Evolutionary conservation across 2,329 filamentous ascomycete species (phyloP).

Genomic region (Hymenoscyphus linearis): DNA sequence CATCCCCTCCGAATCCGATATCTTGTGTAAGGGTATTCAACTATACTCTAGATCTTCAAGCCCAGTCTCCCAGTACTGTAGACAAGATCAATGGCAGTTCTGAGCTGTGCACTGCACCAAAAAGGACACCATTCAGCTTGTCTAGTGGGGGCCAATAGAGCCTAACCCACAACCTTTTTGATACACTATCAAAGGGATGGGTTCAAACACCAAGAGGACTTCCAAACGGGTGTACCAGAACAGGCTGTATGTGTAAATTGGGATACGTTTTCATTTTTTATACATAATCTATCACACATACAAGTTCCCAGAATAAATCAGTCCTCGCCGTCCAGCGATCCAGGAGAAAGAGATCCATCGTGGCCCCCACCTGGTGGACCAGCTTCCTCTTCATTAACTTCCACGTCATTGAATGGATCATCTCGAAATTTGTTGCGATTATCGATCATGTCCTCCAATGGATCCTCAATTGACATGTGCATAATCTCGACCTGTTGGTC

Average conservation of each 20-base stretch:
- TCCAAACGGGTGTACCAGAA: not conserved
- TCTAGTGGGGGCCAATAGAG: no score
- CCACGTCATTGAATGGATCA: slow-evolving; percentile 21
- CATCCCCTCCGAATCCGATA: no score
- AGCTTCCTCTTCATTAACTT: slow-evolving; percentile 19
- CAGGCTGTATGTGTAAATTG: not conserved
- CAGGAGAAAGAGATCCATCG: not conserved
- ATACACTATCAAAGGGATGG: not conserved
- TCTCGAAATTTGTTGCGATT: slow-evolving; percentile 48
- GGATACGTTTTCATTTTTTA: not conserved
- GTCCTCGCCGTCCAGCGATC: not conserved
- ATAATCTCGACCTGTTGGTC: slow-evolving; percentile 43
- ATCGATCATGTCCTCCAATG: slow-evolving; percentile 47
- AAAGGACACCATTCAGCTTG: no score
- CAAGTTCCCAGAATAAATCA: not conserved
- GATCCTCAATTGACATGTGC: slow-evolving; percentile 51
- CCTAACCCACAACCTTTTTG: not conserved
- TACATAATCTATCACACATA: not conserved
- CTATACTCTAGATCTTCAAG: no score
- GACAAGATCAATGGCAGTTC: no score
- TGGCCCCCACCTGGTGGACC: not conserved
- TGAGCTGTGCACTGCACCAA: no score
- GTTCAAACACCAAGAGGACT: not conserved
- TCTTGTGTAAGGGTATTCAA: no score
- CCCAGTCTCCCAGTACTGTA: no score